Conservation (phyloP, 768 basidiomycete species). For the Lyophyllum decastes region DNA sequence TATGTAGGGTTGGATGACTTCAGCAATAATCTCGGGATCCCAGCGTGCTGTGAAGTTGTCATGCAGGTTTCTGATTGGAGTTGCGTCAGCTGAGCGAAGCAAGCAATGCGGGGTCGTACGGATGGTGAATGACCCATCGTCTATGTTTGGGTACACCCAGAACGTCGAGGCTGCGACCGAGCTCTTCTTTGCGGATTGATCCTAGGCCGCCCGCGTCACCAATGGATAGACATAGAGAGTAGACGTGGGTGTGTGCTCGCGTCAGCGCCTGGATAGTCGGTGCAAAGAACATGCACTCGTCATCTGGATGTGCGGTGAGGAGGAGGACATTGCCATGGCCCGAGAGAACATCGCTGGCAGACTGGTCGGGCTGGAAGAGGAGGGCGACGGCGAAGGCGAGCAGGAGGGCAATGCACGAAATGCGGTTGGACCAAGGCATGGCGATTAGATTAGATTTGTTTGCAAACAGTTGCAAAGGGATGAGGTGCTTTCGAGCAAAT, state of each 20-base stretch:
- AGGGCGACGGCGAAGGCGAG: slow-evolving; percentile 32
- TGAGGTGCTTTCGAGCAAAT: slow-evolving; percentile 41
- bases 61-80: slow-evolving; percentile 51
- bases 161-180: slow-evolving; percentile 61
- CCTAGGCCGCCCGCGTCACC: slow-evolving; percentile 86
- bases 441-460: slow-evolving; percentile 10
- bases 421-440: not conserved
- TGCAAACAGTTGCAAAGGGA: slow-evolving; percentile 39
- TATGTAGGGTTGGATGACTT: slow-evolving; percentile 60
- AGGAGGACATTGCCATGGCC: slow-evolving; percentile 47
- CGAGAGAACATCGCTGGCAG: slow-evolving; percentile 19
- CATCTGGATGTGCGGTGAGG: slow-evolving; percentile 92
- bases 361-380: slow-evolving; percentile 31
- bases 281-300: slow-evolving; percentile 93
- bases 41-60: slow-evolving; percentile 74
- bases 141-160: slow-evolving; percentile 60
- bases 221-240: slow-evolving; percentile 72
- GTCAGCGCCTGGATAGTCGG: slow-evolving; percentile 71
- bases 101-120: slow-evolving; percentile 47
- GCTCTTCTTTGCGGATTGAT: slow-evolving; percentile 53
- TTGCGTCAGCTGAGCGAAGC: not conserved
- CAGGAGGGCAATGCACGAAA: slow-evolving; percentile 25
- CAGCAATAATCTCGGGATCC: slow-evolving; percentile 60
- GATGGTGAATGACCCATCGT: slow-evolving; percentile 67
- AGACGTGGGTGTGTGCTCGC: slow-evolving; percentile 20